Base-by-base conservation (phyloP, 305 asterid species). In the Galium porrigens region DNA sequence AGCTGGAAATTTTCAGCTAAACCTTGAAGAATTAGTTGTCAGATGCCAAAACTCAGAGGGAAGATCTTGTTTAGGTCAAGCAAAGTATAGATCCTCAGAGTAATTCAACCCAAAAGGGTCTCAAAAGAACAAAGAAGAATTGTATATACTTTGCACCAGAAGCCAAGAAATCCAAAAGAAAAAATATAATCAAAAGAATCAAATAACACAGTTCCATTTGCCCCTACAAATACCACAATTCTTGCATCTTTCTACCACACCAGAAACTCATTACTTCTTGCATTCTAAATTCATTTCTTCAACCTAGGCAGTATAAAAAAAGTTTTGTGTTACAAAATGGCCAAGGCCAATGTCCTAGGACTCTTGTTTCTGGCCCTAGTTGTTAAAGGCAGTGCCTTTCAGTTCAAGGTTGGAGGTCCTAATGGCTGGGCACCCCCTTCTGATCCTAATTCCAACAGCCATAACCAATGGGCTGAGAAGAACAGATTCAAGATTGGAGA, bases 361-460 rank as follows among this genome's bases (percentile, higher is more conserved):
- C 36, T 81, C 59, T 5, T 82, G 18, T 42, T 73, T 73, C 56
- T 81, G 70, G 46, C 75, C 59, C 25, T 84, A 25, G 27, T 87
- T 73, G 68, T 72, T 25, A 73, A 58, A 41, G 77, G 78, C 51
- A 44, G 52, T 61, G 94, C 84, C 5, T 87, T 72, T 67, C 83
- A 85, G 36, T 87, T 76, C 78, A 85, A 69, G 44, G 90, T 90
- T 8, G 97, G 97, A 46, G 99, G 96, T 33, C 55, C 82, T 7
- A 68, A 59, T 39, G 90, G 81, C 15, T 94, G 99, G 99, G 68
- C 79, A 65, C 72, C 76, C 49, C 95, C 92, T 22, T 1, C 67
- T 73, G 87, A 87, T 74, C 72, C 95, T 9, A 80, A 80, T 63
- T 70, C 84, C 25, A 66, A 80, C n/a, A 52, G 55, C 76, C 66